phyloP scores from a whole-genome alignment of 345 rosid species.

The Hibiscus mutabilis region DNA sequence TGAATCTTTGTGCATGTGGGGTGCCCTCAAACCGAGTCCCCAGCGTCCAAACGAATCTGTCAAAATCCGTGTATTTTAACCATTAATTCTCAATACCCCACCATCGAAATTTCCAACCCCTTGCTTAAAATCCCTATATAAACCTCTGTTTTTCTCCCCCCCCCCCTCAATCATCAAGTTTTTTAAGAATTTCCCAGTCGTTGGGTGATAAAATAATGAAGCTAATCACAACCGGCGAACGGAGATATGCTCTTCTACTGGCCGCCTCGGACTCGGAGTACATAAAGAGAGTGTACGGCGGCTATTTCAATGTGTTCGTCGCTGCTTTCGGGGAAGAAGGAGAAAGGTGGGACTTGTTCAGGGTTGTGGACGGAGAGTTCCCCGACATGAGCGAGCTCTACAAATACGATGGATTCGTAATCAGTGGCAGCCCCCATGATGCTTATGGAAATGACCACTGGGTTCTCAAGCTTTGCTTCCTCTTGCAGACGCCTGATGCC shows the following conservation, averaged over 20 bases:
- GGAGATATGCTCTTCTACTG: conserved; percentile 47
- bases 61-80: background rate
- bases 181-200: background rate
- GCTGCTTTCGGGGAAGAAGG: conserved; percentile 69
- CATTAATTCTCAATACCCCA: background rate
- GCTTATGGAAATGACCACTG: conserved; percentile 68
- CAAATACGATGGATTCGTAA: conserved; percentile 65
- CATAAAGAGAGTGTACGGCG: conserved; percentile 60
- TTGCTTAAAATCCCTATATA: background rate
- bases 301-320: conserved; percentile 74
- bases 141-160: background rate
- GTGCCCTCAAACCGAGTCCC: background rate
- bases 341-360: conserved; percentile 68
- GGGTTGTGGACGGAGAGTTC: conserved; percentile 76
- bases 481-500: conserved; percentile 56
- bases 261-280: conserved; percentile 77
- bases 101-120: background rate
- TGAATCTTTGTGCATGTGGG: background rate
- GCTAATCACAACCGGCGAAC: conserved; percentile 14
- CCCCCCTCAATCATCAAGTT: background rate
- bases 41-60: background rate
- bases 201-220: conserved; percentile 4
- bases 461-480: conserved; percentile 66
- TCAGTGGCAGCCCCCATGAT: conserved; percentile 79
- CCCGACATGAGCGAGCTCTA: conserved; percentile 56